Evolutionary conservation across 2,329 filamentous ascomycete species (phyloP).

Genomic region (Hymenotorrendiella dingleyae): DNA sequence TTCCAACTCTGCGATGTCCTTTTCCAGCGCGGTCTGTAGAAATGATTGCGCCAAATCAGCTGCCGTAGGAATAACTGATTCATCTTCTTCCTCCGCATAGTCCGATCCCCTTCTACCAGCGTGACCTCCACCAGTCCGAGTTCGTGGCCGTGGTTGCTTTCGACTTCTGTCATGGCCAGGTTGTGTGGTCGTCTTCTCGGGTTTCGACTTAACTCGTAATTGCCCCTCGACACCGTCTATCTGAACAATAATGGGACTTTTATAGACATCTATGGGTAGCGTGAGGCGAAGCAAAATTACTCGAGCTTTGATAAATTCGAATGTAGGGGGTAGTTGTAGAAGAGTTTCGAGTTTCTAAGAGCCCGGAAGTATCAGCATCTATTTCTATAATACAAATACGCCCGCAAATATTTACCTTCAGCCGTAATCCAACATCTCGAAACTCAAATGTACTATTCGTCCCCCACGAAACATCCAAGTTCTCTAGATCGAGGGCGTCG

Average conservation of each 20-base stretch:
- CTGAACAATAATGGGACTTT: conserved; percentile 75
- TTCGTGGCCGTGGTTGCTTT: conserved; percentile 22
- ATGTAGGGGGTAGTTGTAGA: conserved; percentile 65
- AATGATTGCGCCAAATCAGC: conserved; percentile 74
- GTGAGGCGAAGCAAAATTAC: conserved; percentile 73
- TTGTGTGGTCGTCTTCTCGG: conserved; percentile 24
- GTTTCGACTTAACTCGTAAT: conserved; percentile 43
- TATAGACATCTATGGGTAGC: conserved; percentile 82
- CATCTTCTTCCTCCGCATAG: conserved; percentile 18
- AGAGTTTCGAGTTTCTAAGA: conserved; percentile 72
- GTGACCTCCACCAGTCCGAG: neutral
- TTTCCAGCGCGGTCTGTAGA: conserved; percentile 61
- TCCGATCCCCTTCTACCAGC: conserved; percentile 7
- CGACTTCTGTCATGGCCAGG: conserved; percentile 29
- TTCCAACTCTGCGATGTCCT: conserved; percentile 63
- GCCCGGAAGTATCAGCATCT: conserved; percentile 17
- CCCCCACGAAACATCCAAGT: conserved; percentile 77
- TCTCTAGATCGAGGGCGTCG: conserved; percentile 78
- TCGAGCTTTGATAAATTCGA: conserved; percentile 67
- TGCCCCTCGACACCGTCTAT: conserved; percentile 74
- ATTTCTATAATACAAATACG: neutral
- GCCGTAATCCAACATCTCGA: conserved; percentile 74
- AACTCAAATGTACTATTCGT: conserved; percentile 79
- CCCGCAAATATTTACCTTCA: conserved; percentile 50
- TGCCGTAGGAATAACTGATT: conserved; percentile 56